These are phyloP conservation scores for Cryptococcus sp. DNA, from an alignment of 1,284 basidiomycete genomes.

Conservation along the genomic window DNA sequence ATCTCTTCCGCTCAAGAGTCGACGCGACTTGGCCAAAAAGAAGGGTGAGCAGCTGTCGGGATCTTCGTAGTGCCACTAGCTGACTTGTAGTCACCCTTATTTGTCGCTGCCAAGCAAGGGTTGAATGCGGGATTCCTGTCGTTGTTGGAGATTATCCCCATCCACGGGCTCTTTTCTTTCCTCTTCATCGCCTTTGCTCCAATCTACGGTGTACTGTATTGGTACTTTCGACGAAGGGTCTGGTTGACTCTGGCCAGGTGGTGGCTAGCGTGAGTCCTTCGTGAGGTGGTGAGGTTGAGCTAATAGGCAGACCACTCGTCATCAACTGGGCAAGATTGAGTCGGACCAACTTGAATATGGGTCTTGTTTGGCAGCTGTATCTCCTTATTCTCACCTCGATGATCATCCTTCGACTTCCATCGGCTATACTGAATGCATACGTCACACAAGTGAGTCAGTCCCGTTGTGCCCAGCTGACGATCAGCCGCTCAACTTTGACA, in stretches of 20 bases:
- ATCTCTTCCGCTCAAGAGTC: slow-evolving; percentile 19
- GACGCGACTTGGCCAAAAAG: slow-evolving; percentile 29
- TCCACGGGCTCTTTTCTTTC: neutral
- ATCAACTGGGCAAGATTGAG: slow-evolving; percentile 35
- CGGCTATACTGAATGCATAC: slow-evolving; percentile 31
- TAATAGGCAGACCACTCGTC: slow-evolving; percentile 26
- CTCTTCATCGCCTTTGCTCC: slow-evolving; percentile 6
- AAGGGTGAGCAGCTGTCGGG: slow-evolving; percentile 14
- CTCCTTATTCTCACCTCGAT: slow-evolving; percentile 22
- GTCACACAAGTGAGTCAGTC: slow-evolving; percentile 24
- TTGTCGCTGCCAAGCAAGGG: slow-evolving; percentile 11
- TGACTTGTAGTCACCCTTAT: slow-evolving; percentile 13
- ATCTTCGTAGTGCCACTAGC: neutral
- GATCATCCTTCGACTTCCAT: slow-evolving; percentile 20
- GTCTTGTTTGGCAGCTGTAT: slow-evolving; percentile 23
- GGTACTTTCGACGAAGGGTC: slow-evolving; percentile 7
- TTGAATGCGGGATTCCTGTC: slow-evolving; percentile 2
- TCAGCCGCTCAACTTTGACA: slow-evolving; percentile 35
- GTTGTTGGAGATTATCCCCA: neutral
- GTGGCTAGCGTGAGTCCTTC: slow-evolving; percentile 12
- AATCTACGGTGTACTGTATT: slow-evolving; percentile 16
- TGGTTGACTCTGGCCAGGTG: slow-evolving; percentile 13
- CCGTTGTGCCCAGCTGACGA: slow-evolving; percentile 1
- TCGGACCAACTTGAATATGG: slow-evolving; percentile 19
- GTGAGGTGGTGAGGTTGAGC: neutral